A percentile compares a stretch with the other conserved stretches of the same genome.
Evolutionary conservation across 2,329 filamentous ascomycete species (phyloP).

Genomic region (Ophiocordyceps polyrhachis-furcata): DNA sequence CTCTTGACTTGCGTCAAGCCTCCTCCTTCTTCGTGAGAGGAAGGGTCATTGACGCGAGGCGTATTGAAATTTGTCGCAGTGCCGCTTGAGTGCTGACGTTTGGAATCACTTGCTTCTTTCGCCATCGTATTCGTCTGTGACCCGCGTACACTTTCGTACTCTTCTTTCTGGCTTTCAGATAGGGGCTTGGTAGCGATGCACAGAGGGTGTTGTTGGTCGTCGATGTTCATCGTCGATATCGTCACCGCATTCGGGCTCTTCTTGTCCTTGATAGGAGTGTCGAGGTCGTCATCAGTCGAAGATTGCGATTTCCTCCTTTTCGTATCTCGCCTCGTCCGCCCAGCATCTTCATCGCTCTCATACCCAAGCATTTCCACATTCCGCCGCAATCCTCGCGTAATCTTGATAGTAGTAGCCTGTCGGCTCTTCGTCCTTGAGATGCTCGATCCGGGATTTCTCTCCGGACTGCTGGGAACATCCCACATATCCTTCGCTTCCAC

Average conservation of each 20-base stretch:
- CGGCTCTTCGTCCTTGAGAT: not conserved
- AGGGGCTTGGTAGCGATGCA: slow-evolving; percentile 15
- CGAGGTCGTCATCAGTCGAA: not conserved
- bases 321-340: slow-evolving; percentile 1
- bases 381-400: slow-evolving; percentile 5
- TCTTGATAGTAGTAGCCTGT: slow-evolving; percentile 3
- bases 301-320: slow-evolving; percentile 9
- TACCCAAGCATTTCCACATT: slow-evolving; percentile 5
- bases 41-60: slow-evolving; percentile 10
- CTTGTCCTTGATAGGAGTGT: slow-evolving; percentile 7
- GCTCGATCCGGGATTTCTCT: slow-evolving; percentile 2
- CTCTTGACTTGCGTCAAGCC: not conserved
- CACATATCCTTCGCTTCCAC: slow-evolving; percentile 14
- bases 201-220: slow-evolving; percentile 13
- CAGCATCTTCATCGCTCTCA: slow-evolving; percentile 4
- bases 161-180: slow-evolving; percentile 17
- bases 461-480: slow-evolving; percentile 26
- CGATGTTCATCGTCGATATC: slow-evolving; percentile 6
- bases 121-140: slow-evolving; percentile 5
- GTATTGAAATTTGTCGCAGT: slow-evolving; percentile 18
- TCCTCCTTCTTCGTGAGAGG: slow-evolving; percentile 10
- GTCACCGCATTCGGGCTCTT: slow-evolving; percentile 1
- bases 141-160: slow-evolving; percentile 13
- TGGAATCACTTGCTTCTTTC: not conserved
- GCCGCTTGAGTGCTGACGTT: slow-evolving; percentile 11